Evolutionary conservation across 2,329 filamentous ascomycete species (phyloP).

Genomic region (Diplodia corticola): DNA sequence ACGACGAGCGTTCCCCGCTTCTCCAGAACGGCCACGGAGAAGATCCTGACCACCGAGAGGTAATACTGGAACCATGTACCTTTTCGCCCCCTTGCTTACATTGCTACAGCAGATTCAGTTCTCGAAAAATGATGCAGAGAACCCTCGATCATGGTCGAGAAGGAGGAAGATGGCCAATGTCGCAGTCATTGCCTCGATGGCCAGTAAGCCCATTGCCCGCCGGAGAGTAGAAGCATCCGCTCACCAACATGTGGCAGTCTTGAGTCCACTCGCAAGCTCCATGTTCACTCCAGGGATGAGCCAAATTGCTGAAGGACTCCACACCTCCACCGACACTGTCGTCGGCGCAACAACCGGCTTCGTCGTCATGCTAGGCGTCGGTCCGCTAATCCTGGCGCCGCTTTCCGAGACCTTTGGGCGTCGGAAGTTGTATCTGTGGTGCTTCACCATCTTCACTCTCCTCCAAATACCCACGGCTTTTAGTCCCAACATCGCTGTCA

Average conservation of each 20-base stretch:
- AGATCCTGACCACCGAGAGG: constrained; percentile 37
- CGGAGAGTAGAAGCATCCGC: not conserved
- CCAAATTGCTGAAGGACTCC: constrained; percentile 50
- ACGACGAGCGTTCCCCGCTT: constrained; percentile 43
- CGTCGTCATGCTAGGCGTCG: constrained; percentile 51
- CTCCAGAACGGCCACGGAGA: constrained; percentile 39
- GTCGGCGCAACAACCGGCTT: constrained; percentile 54
- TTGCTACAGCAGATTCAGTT: constrained; percentile 35
- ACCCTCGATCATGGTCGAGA: constrained; percentile 50
- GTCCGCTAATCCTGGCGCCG: constrained; percentile 49
- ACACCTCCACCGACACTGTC: constrained; percentile 44
- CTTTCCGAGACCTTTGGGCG: constrained; percentile 51
- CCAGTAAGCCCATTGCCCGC: constrained; percentile 33
- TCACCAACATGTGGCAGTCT: constrained; percentile 33
- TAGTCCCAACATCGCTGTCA: constrained; percentile 47
- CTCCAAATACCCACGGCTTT: constrained; percentile 52
- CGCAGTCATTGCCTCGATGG: constrained; percentile 52
- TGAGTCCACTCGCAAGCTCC: constrained; percentile 50
- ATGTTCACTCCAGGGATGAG: constrained; percentile 56
- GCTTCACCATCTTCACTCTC: constrained; percentile 48
- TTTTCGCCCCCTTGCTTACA: constrained; percentile 24
- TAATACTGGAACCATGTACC: not conserved
- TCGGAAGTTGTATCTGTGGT: constrained; percentile 46
- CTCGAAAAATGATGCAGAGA: constrained; percentile 41
- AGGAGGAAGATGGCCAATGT: constrained; percentile 52